Base-by-base conservation (phyloP, 2,329 filamentous ascomycete genomes). In the Clarireedia homoeocarpa region DNA sequence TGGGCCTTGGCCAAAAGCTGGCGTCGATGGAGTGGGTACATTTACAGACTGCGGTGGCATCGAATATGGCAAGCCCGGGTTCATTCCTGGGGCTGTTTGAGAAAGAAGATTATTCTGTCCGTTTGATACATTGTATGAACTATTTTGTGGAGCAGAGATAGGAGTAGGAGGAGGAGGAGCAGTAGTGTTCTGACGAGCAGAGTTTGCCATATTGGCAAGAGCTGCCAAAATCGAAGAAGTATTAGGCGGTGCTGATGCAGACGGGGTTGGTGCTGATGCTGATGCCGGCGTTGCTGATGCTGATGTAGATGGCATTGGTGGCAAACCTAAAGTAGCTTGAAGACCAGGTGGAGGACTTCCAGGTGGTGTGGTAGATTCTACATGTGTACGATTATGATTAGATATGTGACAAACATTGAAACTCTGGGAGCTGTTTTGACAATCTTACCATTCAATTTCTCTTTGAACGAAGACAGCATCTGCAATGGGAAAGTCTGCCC, bases 401-500 rank as follows among this genome's bases (percentile, higher is more conserved):
- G 60, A 61, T 45, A 57, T 44, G 46, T 46, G 24, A 40, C 44
- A 73, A 63, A 65, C 50, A 48, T 34, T 47, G 46, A 53, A 53
- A 57, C 9, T 46, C 44, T 45, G 50, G 57, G 55, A 53, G 55
- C 51, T 36, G 48, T 60, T 62, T 61, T 60, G 59, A 63, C 63
- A 77, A 59, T 71, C 86, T 78, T 89, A 91, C 86, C 63, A 76
- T 71, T 85, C 66, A 95, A 72, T 72, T 89, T 91, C 69, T 89
- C 80, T 74, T 90, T 92, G 79, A 95, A 95, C 39, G 82, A 83
- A 60, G 79, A 78, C 65, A 99, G 82, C 83, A 96, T 86, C 53
- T 84, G 73, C 44, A 79, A 71, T 26, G 94, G 91, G 72, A 99
- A 97, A 23, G 91, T 97, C 70, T 88, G 86, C 62, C 89, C 90